A percentile compares a stretch with the other conserved stretches of the same genome.
These are phyloP conservation scores for Fonsecaea pedrosoi DNA, from an alignment of 2,329 filamentous ascomycete species.

Conservation along the genomic window DNA sequence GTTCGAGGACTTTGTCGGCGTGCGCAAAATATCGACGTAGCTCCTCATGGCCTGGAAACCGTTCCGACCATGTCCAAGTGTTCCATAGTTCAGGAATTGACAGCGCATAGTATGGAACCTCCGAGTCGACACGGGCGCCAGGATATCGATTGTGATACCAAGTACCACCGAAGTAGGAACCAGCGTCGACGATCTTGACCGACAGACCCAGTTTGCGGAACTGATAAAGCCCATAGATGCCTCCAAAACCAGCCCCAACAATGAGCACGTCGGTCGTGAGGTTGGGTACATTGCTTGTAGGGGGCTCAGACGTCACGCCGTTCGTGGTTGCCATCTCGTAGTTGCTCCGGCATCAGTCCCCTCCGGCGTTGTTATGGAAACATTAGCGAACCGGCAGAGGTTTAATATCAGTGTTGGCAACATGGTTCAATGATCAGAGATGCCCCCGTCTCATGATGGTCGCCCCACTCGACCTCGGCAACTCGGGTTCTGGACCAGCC, in stretches of 20 bases:
- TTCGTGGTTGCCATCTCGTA: no score
- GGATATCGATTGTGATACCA: constrained; percentile 78
- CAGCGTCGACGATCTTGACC: constrained; percentile 47
- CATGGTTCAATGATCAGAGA: no score
- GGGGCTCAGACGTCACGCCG: no score
- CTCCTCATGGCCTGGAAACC: constrained; percentile 50
- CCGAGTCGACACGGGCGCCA: constrained; percentile 61
- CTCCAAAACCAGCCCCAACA: constrained; percentile 37
- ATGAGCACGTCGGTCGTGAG: constrained; percentile 32
- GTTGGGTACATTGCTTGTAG: no score
- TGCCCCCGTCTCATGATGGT: no score
- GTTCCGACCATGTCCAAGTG: constrained; percentile 55
- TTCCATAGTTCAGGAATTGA: constrained; percentile 57
- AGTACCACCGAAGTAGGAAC: constrained; percentile 43
- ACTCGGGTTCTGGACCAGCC: no score
- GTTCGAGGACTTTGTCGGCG: constrained; percentile 48
- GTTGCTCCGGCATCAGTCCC: no score
- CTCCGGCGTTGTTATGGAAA: no score
- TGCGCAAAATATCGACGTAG: constrained; percentile 51
- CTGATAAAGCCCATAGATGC: constrained; percentile 40
- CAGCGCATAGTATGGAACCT: constrained; percentile 62
- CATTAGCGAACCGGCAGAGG: no score
- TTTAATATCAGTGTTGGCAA: no score
- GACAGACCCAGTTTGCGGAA: constrained; percentile 45
- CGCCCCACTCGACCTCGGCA: no score